These are phyloP conservation scores for Coleophoma crateriformis DNA, from an alignment of 2,329 filamentous ascomycete species.

Conservation along the genomic window DNA sequence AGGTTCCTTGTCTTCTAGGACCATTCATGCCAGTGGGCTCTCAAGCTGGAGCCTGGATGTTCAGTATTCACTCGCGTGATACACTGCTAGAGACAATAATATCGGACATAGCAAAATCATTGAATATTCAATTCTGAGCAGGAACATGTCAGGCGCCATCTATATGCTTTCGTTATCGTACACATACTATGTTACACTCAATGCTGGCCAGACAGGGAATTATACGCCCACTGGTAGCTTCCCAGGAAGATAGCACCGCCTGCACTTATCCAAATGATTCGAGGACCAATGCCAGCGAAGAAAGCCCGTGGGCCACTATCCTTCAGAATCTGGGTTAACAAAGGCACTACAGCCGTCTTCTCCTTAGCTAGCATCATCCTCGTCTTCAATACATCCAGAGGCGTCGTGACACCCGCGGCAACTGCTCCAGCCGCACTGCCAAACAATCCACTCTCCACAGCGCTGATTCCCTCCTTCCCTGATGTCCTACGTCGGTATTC, in stretches of 20 bases:
- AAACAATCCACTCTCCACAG: slow-evolving; percentile 76
- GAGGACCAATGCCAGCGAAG: slow-evolving; percentile 72
- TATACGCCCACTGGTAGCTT: slow-evolving; percentile 85
- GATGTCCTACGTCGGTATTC: slow-evolving; percentile 49
- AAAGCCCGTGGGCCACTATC: slow-evolving; percentile 63
- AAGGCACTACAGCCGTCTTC: slow-evolving; percentile 49
- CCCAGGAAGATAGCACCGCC: slow-evolving; percentile 93
- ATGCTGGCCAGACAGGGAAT: slow-evolving; percentile 50
- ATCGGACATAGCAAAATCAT: too few relatives aligned
- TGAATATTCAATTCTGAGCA: not conserved
- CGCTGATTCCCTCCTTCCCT: slow-evolving; percentile 48
- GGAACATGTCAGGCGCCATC: slow-evolving; percentile 8
- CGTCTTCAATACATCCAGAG: slow-evolving; percentile 94
- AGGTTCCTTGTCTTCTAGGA: too few relatives aligned
- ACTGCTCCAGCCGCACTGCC: slow-evolving; percentile 80
- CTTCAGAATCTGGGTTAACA: slow-evolving; percentile 60
- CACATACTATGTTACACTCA: slow-evolving; percentile 2
- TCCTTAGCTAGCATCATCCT: slow-evolving; percentile 84
- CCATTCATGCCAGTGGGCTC: too few relatives aligned
- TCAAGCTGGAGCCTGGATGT: too few relatives aligned
- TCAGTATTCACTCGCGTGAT: too few relatives aligned
- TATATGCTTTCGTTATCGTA: slow-evolving; percentile 8
- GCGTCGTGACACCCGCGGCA: slow-evolving; percentile 84
- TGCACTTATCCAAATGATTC: slow-evolving; percentile 90
- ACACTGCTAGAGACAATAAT: too few relatives aligned